These are phyloP conservation scores for Haemoproteus tartakovskyi DNA, from an alignment of 169 alveolate species.

Conservation along the genomic window DNA sequence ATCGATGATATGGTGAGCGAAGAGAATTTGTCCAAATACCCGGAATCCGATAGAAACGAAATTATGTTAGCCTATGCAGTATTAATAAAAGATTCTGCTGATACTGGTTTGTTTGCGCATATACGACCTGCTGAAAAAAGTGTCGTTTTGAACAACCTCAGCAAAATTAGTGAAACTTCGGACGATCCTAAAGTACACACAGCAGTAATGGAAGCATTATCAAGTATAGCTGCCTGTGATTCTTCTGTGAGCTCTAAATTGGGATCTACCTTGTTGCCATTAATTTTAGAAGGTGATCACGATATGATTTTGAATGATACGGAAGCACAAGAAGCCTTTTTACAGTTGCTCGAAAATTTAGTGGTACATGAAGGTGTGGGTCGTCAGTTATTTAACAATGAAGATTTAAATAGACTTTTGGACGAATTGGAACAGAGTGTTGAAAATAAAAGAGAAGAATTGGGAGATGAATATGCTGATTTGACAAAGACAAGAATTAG, in stretches of 20 bases:
- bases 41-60: slow-evolving; percentile 17
- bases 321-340: slow-evolving; percentile 62
- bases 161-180: slow-evolving; percentile 68
- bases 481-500: slow-evolving; percentile 41
- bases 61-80: slow-evolving; percentile 37
- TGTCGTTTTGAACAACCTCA: slow-evolving; percentile 69
- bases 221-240: slow-evolving; percentile 53
- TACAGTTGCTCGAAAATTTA: slow-evolving; percentile 59
- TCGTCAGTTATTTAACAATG: slow-evolving; percentile 66
- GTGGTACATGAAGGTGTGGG: slow-evolving; percentile 75
- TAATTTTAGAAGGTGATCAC: slow-evolving; percentile 44
- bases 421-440: slow-evolving; percentile 49
- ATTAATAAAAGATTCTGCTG: slow-evolving; percentile 32
- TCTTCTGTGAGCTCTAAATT: slow-evolving; percentile 64
- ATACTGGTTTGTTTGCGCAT: slow-evolving; percentile 62
- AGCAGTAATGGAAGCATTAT: slow-evolving; percentile 56
- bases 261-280: slow-evolving; percentile 68
- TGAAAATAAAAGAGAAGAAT: slow-evolving; percentile 28
- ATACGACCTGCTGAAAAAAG: slow-evolving; percentile 53
- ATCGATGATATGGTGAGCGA: slow-evolving; percentile 32
- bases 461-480: slow-evolving; percentile 64
- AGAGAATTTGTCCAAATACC: slow-evolving; percentile 35
- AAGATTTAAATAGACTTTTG: slow-evolving; percentile 58
- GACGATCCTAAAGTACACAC: slow-evolving; percentile 50
- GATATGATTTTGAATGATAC: slow-evolving; percentile 57